Percentiles rank a stretch among this genome's conserved stretches.
These are phyloP conservation scores for Naganishia sp. DNA, from an alignment of 1,284 basidiomycete species.

Conservation along the genomic window DNA sequence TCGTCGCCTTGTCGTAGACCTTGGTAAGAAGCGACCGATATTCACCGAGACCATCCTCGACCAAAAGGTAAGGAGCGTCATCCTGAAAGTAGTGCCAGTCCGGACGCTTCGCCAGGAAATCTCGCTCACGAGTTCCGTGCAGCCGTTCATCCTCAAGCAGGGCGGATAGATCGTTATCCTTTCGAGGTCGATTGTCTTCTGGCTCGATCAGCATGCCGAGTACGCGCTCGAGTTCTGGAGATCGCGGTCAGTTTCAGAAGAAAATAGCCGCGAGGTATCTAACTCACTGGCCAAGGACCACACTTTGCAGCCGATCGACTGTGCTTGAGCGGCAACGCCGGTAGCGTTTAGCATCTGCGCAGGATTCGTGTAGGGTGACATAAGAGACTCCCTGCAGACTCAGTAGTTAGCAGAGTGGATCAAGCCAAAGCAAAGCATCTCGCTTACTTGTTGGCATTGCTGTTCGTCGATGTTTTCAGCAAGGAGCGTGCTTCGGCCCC, in stretches of 20 bases:
- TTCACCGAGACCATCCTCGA: constrained; percentile 85
- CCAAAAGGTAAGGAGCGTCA: constrained; percentile 75
- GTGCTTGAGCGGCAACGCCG: constrained; percentile 17
- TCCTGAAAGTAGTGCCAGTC: constrained; percentile 88
- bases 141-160: constrained; percentile 85
- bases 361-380: constrained; percentile 20
- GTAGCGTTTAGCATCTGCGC: constrained; percentile 4
- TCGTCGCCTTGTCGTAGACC: constrained; percentile 54
- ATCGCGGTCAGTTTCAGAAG: not conserved
- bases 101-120: constrained; percentile 79
- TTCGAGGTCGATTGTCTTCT: constrained; percentile 36
- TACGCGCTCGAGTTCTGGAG: constrained; percentile 11
- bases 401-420: not conserved
- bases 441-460: constrained; percentile 9
- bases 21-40: constrained; percentile 60
- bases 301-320: constrained; percentile 68
- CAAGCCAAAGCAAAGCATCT: not conserved
- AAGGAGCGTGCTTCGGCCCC: constrained; percentile 45
- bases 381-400: constrained; percentile 3
- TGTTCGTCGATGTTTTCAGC: constrained; percentile 10
- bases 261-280: no score
- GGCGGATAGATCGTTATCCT: constrained; percentile 52
- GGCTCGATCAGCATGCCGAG: constrained; percentile 14
- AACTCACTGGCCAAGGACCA: constrained; percentile 71
- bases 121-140: constrained; percentile 85